Evolutionary conservation across 495 filamentous ascomycete species (phyloP).

Genomic region (Evansstolkia leycettana): DNA sequence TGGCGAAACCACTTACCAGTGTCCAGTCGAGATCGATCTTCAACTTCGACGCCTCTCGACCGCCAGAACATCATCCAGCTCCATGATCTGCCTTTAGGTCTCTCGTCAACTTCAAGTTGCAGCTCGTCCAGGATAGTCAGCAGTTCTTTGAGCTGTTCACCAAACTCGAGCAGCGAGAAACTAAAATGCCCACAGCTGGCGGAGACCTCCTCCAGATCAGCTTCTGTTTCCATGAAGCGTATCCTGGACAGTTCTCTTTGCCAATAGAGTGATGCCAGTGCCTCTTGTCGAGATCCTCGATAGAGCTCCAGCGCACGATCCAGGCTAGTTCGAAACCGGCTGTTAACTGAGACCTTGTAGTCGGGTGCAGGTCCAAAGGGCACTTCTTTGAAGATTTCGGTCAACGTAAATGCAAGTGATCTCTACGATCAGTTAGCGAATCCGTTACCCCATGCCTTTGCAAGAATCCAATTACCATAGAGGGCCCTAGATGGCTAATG

Average conservation of each 20-base stretch:
- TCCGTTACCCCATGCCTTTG: neutral
- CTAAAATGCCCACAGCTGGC: conserved; percentile 93
- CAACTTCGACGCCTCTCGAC: conserved; percentile 8
- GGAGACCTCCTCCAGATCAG: conserved; percentile 91
- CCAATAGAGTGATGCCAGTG: conserved; percentile 66
- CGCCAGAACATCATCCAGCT: conserved; percentile 79
- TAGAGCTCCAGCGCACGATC: conserved; percentile 70
- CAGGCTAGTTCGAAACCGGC: conserved; percentile 65
- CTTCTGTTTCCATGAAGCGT: conserved; percentile 59
- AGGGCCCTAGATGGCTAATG: conserved; percentile 75
- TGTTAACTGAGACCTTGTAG: conserved; percentile 59
- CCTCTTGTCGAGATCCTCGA: conserved; percentile 55
- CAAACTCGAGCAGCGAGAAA: conserved; percentile 78
- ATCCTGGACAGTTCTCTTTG: conserved; percentile 55
- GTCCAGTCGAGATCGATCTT: conserved; percentile 4
- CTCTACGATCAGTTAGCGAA: conserved; percentile 38
- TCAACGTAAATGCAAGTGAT: conserved; percentile 80
- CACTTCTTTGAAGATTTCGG: conserved; percentile 76
- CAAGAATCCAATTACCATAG: conserved; percentile 48
- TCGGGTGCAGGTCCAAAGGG: conserved; percentile 59
- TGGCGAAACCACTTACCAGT: conserved; percentile 7
- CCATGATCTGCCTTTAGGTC: conserved; percentile 54
- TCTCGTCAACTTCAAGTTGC: conserved; percentile 51
- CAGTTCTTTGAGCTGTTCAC: conserved; percentile 73
- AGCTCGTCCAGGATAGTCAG: conserved; percentile 77